Percentiles rank a stretch among this genome's conserved stretches.
Evolutionary conservation across 306 rosid genomes (phyloP).

Genomic region (Quercus parvula): DNA sequence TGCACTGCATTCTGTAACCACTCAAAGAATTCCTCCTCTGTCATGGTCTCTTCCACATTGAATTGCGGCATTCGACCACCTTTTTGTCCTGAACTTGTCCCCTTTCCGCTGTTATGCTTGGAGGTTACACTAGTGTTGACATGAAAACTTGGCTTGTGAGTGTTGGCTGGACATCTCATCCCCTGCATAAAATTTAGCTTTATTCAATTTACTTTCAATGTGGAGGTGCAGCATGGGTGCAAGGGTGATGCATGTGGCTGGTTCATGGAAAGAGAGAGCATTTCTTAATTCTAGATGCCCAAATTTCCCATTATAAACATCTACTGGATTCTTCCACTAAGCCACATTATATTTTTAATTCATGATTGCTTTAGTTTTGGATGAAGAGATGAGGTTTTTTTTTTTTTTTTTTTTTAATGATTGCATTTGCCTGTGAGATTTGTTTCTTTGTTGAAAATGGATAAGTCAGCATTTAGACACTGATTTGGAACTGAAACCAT

Average conservation of each 20-base stretch:
- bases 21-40: slow-evolving; percentile 86
- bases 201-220: slow-evolving; percentile 13
- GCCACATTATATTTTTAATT: background rate
- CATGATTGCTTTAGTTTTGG: background rate
- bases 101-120: slow-evolving; percentile 64
- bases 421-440: background rate
- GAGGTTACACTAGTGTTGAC: slow-evolving; percentile 82
- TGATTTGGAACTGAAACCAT: background rate
- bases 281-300: background rate
- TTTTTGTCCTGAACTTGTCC: slow-evolving; percentile 72
- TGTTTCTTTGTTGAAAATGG: background rate
- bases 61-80: slow-evolving; percentile 62
- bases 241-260: background rate
- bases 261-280: background rate
- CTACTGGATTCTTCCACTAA: background rate
- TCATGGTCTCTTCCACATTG: slow-evolving; percentile 72
- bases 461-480: background rate
- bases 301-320: background rate
- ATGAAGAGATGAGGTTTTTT: too few relatives aligned
- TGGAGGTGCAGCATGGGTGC: slow-evolving; percentile 5
- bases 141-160: slow-evolving; percentile 94
- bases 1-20: slow-evolving; percentile 89
- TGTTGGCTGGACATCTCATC: slow-evolving; percentile 91
- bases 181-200: slow-evolving; percentile 61
- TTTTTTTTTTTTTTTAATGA: too few relatives aligned